Evolutionary conservation across 129 eudicot species (phyloP), one percentile per base, ranked within the genome.

Genomic region (Flaveria sonorensis): DNA sequence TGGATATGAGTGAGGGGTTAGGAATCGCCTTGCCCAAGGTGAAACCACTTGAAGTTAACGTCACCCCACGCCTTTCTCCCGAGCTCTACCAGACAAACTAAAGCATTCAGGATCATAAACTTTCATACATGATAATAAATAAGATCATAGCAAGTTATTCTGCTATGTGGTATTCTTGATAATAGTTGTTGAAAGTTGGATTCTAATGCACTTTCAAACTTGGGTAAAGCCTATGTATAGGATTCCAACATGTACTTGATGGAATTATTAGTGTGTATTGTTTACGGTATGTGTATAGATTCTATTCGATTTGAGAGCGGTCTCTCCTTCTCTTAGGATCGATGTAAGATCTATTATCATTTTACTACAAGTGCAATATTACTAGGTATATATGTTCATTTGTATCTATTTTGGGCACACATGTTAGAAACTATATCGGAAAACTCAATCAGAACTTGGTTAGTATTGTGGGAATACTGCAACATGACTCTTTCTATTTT

Each of bases 1-100:
- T 83, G 24, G 83, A 83, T 74, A 83, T 83, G 87, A 61, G 18
- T 12, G 87, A 83, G 72, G 87, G 87, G 1, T 40, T 83, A 43
- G 84, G 87, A 5, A 21, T 84, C 20, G 73, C 87, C 20, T 66
- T 84, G 85, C 85, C 85, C 2, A 84, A 84, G 62, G 76, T 76
- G 66, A 48, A 55, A 40, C 84, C 84, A 0, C 68, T 84, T 60
- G 62, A 78, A 69, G 77, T 83, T 9, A 42, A 18, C 23, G 46
- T 83, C 40, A 60, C 77, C 60, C 87, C 83, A 9, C 76, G 83
- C 14, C 69, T 83, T 50, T 64, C 82, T 57, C 52, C n/a, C 7
- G 56, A 66, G 68, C 74, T 77, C 39, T 66, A 77, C 67, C 65
- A 63, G 19, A 24, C 19, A 2, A 6, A 28, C 28, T 26, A 61